Conservation (phyloP, 2,329 filamentous ascomycete genomes). For the Beauveria sp. region DNA sequence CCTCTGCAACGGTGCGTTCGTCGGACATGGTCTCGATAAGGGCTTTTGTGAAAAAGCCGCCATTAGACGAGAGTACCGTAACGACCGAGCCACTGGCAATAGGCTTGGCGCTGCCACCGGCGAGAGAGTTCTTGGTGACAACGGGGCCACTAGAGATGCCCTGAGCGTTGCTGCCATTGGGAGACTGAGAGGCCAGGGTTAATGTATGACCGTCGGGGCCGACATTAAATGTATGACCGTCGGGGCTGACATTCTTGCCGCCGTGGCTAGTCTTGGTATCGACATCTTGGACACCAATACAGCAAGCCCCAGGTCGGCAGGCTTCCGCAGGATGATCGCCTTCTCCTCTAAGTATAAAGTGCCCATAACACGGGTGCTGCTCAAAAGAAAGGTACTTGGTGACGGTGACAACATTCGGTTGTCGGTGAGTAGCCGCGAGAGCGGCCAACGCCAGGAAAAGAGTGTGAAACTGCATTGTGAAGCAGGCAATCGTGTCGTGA, state of each 20-base stretch:
- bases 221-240: neutral
- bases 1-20: neutral
- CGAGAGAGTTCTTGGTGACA: no score
- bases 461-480: neutral
- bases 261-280: neutral
- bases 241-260: neutral
- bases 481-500: neutral
- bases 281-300: neutral
- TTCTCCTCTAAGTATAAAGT: neutral
- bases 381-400: slow-evolving; percentile 10
- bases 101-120: neutral
- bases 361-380: slow-evolving; percentile 3
- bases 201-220: neutral
- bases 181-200: neutral
- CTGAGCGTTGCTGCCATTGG: neutral
- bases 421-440: neutral
- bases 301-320: slow-evolving; percentile 5
- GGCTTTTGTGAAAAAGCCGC: neutral
- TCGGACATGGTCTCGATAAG: neutral
- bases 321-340: neutral
- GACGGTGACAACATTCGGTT: neutral
- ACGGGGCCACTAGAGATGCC: neutral
- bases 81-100: neutral
- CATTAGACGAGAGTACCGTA: neutral
- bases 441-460: neutral